These are phyloP conservation scores for Podaxis sp. DNA, from an alignment of 768 basidiomycete species.

Conservation along the genomic window DNA sequence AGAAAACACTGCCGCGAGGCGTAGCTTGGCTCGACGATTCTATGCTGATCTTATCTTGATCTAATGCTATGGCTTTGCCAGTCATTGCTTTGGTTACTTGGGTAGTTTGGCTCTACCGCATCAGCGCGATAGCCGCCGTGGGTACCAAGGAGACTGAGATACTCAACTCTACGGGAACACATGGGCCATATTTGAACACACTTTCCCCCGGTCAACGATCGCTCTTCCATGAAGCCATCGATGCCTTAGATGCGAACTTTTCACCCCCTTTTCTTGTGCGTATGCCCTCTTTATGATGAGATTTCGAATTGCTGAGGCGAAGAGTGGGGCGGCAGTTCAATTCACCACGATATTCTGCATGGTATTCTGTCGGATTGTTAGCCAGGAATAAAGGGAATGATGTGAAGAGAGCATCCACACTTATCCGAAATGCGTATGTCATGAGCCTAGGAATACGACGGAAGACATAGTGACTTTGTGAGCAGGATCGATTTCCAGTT, in stretches of 20 bases:
- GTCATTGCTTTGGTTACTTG: background rate
- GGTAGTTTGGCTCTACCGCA: background rate
- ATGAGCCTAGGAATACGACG: background rate
- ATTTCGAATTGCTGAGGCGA: background rate
- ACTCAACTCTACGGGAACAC: background rate
- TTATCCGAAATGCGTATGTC: slow-evolving; percentile 24
- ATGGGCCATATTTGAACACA: slow-evolving; percentile 19
- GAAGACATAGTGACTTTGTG: background rate
- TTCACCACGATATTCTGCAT: slow-evolving; percentile 28
- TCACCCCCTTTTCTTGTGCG: slow-evolving; percentile 25
- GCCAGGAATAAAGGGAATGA: slow-evolving; percentile 26
- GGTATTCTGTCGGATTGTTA: slow-evolving; percentile 28
- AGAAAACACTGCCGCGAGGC: background rate
- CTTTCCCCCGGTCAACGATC: slow-evolving; percentile 20
- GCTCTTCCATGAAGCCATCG: slow-evolving; percentile 25
- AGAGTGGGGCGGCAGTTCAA: slow-evolving; percentile 18
- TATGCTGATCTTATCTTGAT: background rate
- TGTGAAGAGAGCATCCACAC: slow-evolving; percentile 18
- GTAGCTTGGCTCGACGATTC: background rate
- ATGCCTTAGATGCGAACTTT: slow-evolving; percentile 25
- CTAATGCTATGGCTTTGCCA: background rate
- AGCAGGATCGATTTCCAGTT: slow-evolving; percentile 18
- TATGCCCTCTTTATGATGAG: background rate
- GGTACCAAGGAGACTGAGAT: background rate
- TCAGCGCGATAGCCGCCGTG: background rate